These are phyloP conservation scores for Ceratocystis cubensis DNA, from an alignment of 2,329 filamentous ascomycete species.

Conservation along the genomic window DNA sequence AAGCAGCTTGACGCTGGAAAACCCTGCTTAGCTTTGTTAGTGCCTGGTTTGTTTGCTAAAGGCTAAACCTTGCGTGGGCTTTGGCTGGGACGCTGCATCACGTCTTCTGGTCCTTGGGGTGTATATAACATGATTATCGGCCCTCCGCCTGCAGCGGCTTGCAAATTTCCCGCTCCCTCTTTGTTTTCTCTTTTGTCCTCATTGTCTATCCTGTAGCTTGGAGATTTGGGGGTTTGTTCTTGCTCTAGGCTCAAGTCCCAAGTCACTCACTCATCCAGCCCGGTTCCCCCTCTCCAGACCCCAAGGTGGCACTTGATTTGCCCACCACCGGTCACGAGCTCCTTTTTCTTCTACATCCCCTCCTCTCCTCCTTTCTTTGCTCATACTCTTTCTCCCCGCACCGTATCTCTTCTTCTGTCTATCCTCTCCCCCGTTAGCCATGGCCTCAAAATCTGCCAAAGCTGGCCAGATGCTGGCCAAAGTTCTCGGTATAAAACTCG, in stretches of 20 bases:
- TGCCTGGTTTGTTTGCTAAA: background rate
- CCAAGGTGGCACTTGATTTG: background rate
- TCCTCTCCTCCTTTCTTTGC: background rate
- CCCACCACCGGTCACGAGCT: background rate
- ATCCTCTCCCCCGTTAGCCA: conserved; percentile 22
- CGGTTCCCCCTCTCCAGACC: background rate
- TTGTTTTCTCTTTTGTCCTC: background rate
- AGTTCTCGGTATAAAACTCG: conserved; percentile 67
- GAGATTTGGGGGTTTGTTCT: background rate
- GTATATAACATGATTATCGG: background rate
- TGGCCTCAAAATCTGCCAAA: conserved; percentile 38
- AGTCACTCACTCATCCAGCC: background rate
- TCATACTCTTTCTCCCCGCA: conserved; percentile 2
- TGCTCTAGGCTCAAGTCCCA: background rate
- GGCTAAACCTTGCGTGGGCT: background rate
- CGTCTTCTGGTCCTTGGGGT: background rate
- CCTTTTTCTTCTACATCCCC: background rate
- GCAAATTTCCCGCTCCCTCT: background rate
- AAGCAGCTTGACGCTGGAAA: background rate
- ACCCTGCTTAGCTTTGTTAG: conserved; percentile 1
- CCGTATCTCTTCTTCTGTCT: background rate
- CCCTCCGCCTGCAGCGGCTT: background rate
- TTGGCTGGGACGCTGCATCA: background rate
- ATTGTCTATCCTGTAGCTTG: background rate
- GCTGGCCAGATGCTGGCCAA: conserved; percentile 65